Percentiles rank a stretch among this genome's conserved stretches.
phyloP scores from a whole-genome alignment of 1,284 basidiomycete species.

The Puccinia horiana region DNA sequence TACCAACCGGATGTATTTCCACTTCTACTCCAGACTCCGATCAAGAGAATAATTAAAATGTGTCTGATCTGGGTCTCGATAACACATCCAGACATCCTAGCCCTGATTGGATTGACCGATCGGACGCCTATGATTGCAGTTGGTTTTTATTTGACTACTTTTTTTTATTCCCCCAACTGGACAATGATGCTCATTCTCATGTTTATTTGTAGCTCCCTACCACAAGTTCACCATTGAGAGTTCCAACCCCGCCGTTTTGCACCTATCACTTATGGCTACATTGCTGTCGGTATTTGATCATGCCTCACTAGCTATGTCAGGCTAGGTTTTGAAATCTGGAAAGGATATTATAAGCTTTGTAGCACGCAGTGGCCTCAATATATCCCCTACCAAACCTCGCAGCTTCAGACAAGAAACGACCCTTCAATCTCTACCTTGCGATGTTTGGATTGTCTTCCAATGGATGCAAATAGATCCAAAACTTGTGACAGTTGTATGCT shows the following conservation, averaged over 20 bases:
- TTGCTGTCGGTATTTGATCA: constrained; percentile 28
- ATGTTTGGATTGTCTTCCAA: constrained; percentile 12
- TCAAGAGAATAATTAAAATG: no score
- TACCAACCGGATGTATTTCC: no score
- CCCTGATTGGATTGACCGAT: not conserved
- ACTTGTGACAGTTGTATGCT: constrained; percentile 15
- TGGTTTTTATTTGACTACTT: constrained; percentile 12
- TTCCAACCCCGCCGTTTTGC: constrained; percentile 13
- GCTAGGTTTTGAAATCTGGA: constrained; percentile 27
- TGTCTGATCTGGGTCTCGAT: not conserved
- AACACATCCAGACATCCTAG: not conserved
- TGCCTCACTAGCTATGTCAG: not conserved
- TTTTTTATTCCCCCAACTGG: not conserved
- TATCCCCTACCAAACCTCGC: not conserved
- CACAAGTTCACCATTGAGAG: constrained; percentile 19
- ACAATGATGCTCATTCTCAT: not conserved
- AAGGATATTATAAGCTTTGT: not conserved
- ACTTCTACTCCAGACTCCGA: not conserved
- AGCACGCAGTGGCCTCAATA: not conserved
- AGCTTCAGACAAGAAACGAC: not conserved
- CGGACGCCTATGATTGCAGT: constrained; percentile 3
- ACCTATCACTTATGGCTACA: not conserved
- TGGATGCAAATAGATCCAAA: constrained; percentile 38
- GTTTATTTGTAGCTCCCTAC: constrained; percentile 17
- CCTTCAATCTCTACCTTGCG: constrained; percentile 5